Evolutionary conservation across 2,329 filamentous ascomycete genomes (phyloP).

Genomic region (Volutella citrinella): DNA sequence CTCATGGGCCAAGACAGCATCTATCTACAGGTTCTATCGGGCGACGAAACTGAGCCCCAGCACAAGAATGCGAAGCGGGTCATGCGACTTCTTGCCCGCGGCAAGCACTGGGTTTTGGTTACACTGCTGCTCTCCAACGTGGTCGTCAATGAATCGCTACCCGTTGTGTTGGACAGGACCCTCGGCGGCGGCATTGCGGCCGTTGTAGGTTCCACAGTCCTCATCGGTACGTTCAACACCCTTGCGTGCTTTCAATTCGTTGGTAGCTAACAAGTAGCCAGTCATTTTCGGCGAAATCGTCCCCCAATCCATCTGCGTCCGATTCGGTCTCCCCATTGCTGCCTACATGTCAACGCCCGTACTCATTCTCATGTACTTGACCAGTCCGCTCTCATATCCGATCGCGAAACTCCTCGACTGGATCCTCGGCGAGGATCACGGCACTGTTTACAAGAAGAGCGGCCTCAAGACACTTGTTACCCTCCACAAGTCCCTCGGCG

Average conservation of each 20-base stretch:
- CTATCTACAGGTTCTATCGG: conserved; percentile 90
- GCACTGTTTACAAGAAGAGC: conserved; percentile 96
- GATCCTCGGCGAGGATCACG: conserved; percentile 90
- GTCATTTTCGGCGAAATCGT: conserved; percentile 98
- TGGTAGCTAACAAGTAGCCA: conserved; percentile 36
- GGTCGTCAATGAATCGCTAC: conserved; percentile 94
- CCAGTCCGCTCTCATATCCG: conserved; percentile 88
- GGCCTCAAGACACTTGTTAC: conserved; percentile 95
- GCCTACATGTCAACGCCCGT: conserved; percentile 91
- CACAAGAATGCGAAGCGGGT: conserved; percentile 82
- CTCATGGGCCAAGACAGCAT: conserved; percentile 83
- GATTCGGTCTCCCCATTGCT: conserved; percentile 91
- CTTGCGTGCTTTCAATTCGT: background rate
- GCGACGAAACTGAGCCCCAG: conserved; percentile 81
- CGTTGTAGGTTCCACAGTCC: conserved; percentile 84
- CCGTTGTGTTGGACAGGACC: conserved; percentile 90
- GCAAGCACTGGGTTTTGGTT: conserved; percentile 98
- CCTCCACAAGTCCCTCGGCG: conserved; percentile 86
- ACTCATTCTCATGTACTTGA: conserved; percentile 84
- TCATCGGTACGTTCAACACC: conserved; percentile 70
- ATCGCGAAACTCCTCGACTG: conserved; percentile 93
- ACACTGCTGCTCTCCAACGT: conserved; percentile 93
- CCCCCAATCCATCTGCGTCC: conserved; percentile 93
- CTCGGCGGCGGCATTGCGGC: conserved; percentile 93
- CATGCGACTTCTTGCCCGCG: conserved; percentile 73